Base-by-base conservation (phyloP, 2,329 filamentous ascomycete species). In the Colletotrichum sp. region DNA sequence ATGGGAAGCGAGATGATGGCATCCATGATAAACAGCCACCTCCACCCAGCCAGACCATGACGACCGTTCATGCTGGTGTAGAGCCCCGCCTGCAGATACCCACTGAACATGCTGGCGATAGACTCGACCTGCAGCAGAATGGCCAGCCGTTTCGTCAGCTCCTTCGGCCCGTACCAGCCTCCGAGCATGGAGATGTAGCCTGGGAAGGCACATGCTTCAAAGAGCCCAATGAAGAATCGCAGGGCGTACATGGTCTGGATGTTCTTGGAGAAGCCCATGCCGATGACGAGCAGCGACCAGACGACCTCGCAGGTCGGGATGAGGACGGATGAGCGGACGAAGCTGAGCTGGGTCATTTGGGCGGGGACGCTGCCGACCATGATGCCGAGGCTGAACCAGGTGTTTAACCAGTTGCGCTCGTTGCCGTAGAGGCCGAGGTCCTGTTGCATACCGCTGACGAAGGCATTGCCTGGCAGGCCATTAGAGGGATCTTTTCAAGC, bases 101-200 rank as follows among this genome's bases (percentile, higher is more conserved):
- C 89, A n/a, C 87, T 88, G 67, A 90, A 87, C 86, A 91, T 89
- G 21, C 83, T 82, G 1, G 87, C 89, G 1, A 90, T 82, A 5
- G 85, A 87, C 16, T 88, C 87, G 21, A 86, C 87, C 1, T 88
- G 84, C 66, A 86, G 83, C 76, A 87, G 86, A 55, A 87, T 83
- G 67, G 84, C 85, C 1, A 84, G 82, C 8, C 90, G 85, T 76
- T 90, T 91, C 69, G 88, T 90, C 0, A 87, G 84, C 29, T 73
- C 66, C n/a, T 73, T 70, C 8, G 66, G 66, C 74, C 80, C 79
- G 72, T 87, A 87, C 85, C 85, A 87, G 1, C 82, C 84, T 5
- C 85, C 84, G 29, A 87, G 83, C 2, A 84, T 83, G 57, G 84
- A 84, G 31, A 70, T 69, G 24, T 70, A 70, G 18, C 70, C 66